Evolutionary conservation across 768 basidiomycete genomes (phyloP), one percentile per base, ranked within the genome.

Genomic region (Termitomyces sp.): DNA sequence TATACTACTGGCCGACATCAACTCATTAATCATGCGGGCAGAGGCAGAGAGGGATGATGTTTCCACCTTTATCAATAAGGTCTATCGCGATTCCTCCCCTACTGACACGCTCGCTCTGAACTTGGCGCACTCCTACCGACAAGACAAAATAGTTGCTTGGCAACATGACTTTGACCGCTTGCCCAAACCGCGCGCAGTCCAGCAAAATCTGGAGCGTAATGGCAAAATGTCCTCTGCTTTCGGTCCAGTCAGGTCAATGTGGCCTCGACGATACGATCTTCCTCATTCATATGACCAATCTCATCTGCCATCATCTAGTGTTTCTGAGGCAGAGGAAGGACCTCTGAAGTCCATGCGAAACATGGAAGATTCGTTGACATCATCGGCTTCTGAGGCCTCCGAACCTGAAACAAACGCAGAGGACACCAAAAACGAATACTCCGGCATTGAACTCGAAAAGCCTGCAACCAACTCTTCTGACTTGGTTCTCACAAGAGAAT

Each of bases 131-230:
- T 85, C 90, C 1, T 86, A 86, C 59, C 80, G 94, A 47, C 96
- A 98, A 73, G 93, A 96, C 64, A 89, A 88, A 69, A 92, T 96
- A 48, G 92, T 96, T 16, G 91, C 90, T n/a, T 98, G 95, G 92
- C 94, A 99, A 70, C 83, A 83, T 60, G 94, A 98, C 67, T 94
- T 96, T 63, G 90, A 93, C 64, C 83, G 85, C 53, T 78, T 98
- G 30, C 88, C 88, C 7, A 91, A 88, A 66, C 86, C 80, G 56
- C 87, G 83, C 64, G 76, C 79, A 64, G 70, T 71, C 61, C 77
- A 79, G 33, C 61, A 57, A 68, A 64, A 71, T 1, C 61, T 72
- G 13, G 86, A 85, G 56, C 81, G 78, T 63, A 75, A 69, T 54
- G 73, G 74, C 38, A 83, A 83, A 55, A 77, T 82, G 60, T 66